Conservation (phyloP, 805 yeast species). For the Monosporozyma yasuniensis region DNA sequence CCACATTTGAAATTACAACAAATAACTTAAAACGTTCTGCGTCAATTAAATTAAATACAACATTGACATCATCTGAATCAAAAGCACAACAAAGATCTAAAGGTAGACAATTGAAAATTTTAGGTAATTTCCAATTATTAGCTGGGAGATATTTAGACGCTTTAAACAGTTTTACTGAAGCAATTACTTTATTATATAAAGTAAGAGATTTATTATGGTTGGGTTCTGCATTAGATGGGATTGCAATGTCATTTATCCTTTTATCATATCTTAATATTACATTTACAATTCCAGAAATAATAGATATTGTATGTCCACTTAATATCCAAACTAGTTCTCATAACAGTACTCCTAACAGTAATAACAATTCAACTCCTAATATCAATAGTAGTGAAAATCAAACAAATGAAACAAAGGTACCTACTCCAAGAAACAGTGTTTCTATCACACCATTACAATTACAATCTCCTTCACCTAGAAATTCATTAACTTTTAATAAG, state of each 20-base stretch:
- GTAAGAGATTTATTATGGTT: constrained; percentile 79
- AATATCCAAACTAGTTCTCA: constrained; percentile 11
- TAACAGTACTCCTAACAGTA: not conserved
- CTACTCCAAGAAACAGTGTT: constrained; percentile 18
- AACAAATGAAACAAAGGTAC: not conserved
- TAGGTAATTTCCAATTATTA: constrained; percentile 68
- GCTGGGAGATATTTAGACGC: constrained; percentile 77
- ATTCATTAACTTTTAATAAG: constrained; percentile 28
- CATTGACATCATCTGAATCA: constrained; percentile 26
- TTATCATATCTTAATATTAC: constrained; percentile 41
- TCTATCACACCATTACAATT: constrained; percentile 25
- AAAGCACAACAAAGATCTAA: constrained; percentile 39
- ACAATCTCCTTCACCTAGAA: constrained; percentile 41
- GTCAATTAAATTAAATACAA: constrained; percentile 27
- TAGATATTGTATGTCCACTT: constrained; percentile 28
- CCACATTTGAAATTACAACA: constrained; percentile 27
- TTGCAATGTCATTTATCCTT: constrained; percentile 57
- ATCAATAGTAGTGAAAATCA: not conserved
- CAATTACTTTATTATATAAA: constrained; percentile 48
- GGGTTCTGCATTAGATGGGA: constrained; percentile 77
- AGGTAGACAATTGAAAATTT: constrained; percentile 68
- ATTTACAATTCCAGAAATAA: constrained; percentile 27
- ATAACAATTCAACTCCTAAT: constrained; percentile 4
- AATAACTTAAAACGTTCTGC: constrained; percentile 30
- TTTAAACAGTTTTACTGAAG: constrained; percentile 62